Conservation (phyloP, 495 filamentous ascomycete species). For the Pseudoneurospora amorphoporcata region DNA sequence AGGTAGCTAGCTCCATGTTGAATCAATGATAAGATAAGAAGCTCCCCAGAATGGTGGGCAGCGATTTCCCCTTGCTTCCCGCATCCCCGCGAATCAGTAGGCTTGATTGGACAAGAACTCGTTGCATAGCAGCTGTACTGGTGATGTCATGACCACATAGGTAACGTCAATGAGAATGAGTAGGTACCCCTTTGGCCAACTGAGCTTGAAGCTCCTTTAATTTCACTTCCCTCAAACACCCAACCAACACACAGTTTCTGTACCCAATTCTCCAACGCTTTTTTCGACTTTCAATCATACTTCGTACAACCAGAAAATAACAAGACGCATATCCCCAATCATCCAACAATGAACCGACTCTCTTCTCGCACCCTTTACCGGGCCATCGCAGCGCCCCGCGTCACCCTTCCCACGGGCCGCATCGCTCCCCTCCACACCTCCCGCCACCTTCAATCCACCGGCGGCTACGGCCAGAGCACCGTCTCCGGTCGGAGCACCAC, state of each 20-base stretch:
- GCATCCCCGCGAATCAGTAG: background rate
- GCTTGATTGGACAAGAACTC: background rate
- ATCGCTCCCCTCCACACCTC: background rate
- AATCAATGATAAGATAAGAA: background rate
- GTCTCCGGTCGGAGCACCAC: conserved; percentile 24
- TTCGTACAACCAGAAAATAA: background rate
- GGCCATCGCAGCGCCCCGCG: background rate
- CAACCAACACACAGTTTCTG: background rate
- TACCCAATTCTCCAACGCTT: background rate
- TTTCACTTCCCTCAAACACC: background rate
- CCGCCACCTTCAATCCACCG: background rate
- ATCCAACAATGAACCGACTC: conserved; percentile 8
- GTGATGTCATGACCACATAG: background rate
- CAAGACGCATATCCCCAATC: background rate
- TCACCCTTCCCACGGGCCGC: background rate
- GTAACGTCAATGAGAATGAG: background rate
- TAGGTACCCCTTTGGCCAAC: background rate
- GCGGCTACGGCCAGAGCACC: background rate
- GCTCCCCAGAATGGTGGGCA: background rate
- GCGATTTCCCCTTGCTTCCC: background rate
- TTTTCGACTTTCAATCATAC: background rate
- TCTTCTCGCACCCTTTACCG: background rate
- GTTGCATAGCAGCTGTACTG: background rate
- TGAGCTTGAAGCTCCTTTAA: background rate
- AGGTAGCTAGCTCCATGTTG: background rate